Evolutionary conservation across 306 rosid genomes (phyloP), one percentile per base, ranked within the genome.

Genomic region (Cicer chorassanicum): DNA sequence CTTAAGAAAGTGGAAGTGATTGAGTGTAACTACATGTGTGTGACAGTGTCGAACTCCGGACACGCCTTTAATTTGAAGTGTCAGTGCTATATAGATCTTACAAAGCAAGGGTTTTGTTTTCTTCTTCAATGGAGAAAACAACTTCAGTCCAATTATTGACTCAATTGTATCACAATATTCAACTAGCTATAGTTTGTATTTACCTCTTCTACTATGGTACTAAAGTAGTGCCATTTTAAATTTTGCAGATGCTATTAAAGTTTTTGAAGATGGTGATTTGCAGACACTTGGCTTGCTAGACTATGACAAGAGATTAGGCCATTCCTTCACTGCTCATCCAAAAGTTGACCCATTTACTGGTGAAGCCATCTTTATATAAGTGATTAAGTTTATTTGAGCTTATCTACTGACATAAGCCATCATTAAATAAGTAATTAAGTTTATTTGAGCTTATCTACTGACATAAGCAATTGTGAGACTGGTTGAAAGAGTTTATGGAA

Each of bases 291-390:
- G 97, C 64, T 8, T 94, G 86, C 80, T 94, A 81, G 97, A 92
- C 82, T 94, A 94, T 86, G 97, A 94, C 91, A 94, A 90, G 90
- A 88, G 97, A 89, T 83, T 94, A 83, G 71, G 82, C 9, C 98
- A 94, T 82, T 82, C 90, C 53, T 91, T 94, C 86, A 94, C 99
- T 62, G 99, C 99, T 78, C 99, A 94, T 86, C 97, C 99, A 46
- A 94, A 94, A 86, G 97, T 94, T 84, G 99, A 94, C 59, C 96
- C 97, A 55, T 80, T 88, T 82, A 88, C 97, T 16, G 99, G 99
- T 92, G 80, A 78, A 74, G 46, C 67, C 79, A 79, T 76, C 61
- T 57, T 73, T 16, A 62, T 44, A 43, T 42, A 64, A 54, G 62
- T 43, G 65, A 69, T 80, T 78, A 69, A 24, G 48, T 56, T 40